Conservation (phyloP, 2,329 filamentous ascomycete genomes). For the Fusarium acutatum region DNA sequence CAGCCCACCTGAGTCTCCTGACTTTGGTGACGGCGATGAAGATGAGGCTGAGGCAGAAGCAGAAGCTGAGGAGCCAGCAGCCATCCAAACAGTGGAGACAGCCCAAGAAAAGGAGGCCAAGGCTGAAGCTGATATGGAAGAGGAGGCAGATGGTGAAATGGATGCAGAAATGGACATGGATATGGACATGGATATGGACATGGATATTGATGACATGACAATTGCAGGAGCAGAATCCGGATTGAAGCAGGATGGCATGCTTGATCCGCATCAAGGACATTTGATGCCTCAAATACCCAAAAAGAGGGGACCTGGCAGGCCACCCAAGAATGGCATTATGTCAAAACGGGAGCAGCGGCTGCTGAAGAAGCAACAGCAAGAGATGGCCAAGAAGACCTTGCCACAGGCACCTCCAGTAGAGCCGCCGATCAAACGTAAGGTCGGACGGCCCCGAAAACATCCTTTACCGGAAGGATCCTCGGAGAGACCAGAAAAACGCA, state of each 20-base stretch:
- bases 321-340: slow-evolving; percentile 85
- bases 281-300: slow-evolving; percentile 61
- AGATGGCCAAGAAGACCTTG: slow-evolving; percentile 60
- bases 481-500: slow-evolving; percentile 68
- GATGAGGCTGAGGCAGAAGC: slow-evolving; percentile 29
- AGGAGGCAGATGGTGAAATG: slow-evolving; percentile 5
- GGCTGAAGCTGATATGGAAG: slow-evolving; percentile 38
- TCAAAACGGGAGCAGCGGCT: slow-evolving; percentile 77
- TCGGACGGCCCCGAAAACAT: slow-evolving; percentile 71
- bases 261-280: slow-evolving; percentile 44
- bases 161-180: slow-evolving; percentile 33
- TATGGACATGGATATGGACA: slow-evolving; percentile 23
- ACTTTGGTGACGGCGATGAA: slow-evolving; percentile 51
- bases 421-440: slow-evolving; percentile 68
- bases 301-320: slow-evolving; percentile 80
- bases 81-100: slow-evolving; percentile 31
- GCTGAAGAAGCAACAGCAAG: slow-evolving; percentile 64
- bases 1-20: slow-evolving; percentile 53
- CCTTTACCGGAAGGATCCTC: slow-evolving; percentile 65
- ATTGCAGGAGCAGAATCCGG: slow-evolving; percentile 36
- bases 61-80: slow-evolving; percentile 38
- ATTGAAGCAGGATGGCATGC: slow-evolving; percentile 43
- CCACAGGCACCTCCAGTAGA: slow-evolving; percentile 58
- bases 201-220: slow-evolving; percentile 39
- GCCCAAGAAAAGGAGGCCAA: slow-evolving; percentile 44